Base-by-base conservation (phyloP, 148 eudicot species). In the Amaranthus cruentus region DNA sequence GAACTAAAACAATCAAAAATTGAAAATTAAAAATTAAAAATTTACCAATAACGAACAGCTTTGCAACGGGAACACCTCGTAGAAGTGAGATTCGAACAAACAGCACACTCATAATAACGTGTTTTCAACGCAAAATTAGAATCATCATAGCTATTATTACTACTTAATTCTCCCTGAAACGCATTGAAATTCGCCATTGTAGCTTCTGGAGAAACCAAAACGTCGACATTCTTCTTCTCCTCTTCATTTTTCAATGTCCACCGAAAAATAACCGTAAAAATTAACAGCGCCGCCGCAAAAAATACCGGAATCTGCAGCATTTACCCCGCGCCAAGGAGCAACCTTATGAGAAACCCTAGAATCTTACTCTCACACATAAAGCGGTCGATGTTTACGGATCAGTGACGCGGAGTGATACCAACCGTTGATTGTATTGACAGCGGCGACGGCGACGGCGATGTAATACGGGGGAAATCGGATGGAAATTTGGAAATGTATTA, bases 41-140 rank as follows among this genome's bases (percentile, higher is more conserved):
- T 44, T n/a, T 76, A 80, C 83, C 82, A 80, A 70, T 80, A 80
- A 54, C 83, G 83, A 76, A 75, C 83, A 4, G 76, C 64, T 66
- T 80, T 80, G 55, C 83, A 80, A 0, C 83, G 79, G 38, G 79
- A 71, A 50, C 83, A 80, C 3, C 83, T 63, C 5, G 79, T 80
- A 4, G 76, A 57, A 7, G 83, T 68, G 13, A 65, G 38, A 47
- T 76, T 18, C 4, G 47, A 55, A 15, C 83, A 80, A 44, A 68
- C 59, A 67, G 83, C 83, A 55, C 83, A 80, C 76, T 80, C 79
- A 70, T 70, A 28, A 28, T 28, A 62, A 6, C 69, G 69, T 9
- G 62, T 28, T 11, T 64, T 64, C 50, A 13, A 5, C 51, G 6
- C 51, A 28, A 28, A 28, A 28, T 28, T 28, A 28, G 38, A 28